Base-by-base conservation (phyloP, 2,329 filamentous ascomycete species). In the Exophiala aquamarina region DNA sequence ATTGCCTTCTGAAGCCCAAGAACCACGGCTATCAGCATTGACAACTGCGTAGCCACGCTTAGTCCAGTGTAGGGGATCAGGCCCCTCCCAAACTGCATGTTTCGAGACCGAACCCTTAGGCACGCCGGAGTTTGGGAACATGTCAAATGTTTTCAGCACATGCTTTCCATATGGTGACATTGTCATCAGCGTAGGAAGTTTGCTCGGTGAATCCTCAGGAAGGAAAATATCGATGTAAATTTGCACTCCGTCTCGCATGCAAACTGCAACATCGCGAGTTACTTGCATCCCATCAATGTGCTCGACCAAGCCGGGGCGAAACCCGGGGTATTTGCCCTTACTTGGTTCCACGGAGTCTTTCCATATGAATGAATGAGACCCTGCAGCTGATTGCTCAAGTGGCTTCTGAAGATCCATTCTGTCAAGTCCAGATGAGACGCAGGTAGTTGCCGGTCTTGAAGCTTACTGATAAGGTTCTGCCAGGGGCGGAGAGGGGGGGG, bases 101-200 rank as follows among this genome's bases (percentile, higher is more conserved):
- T 64, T 61, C 0, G 75, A 78, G 69, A 46, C 78, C 78, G 3
- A 81, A 72, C 49, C 81, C 72, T 13, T 15, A 20, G 35, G 35
- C 10, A 37, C 18, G 35, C 35, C 35, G 6, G 18, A 15, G 18
- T 20, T 18, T 19, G 45, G 45, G 13, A 43, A 37, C 39, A 48
- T 43, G 15, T 42, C 32, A 28, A 36, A 35, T 11, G 15, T 36
- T 17, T 48, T 48, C 7, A 31, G 19, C 3, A 5, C 38, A 20
- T 36, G 83, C 57, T 89, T 88, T 35, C 84, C 84, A 54, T 88
- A 87, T 0, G 84, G 84, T 0, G 84, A 84, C 53, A 87, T 88
- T 0, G 84, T 87, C 2, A 84, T 78, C 7, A 88, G 63, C 0
- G 86, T 83, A 0, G 84, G 84, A 39, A 38, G 48, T 55, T 57